phyloP scores from a whole-genome alignment of 306 rosid genomes.

The Fragaria iinumae region DNA sequence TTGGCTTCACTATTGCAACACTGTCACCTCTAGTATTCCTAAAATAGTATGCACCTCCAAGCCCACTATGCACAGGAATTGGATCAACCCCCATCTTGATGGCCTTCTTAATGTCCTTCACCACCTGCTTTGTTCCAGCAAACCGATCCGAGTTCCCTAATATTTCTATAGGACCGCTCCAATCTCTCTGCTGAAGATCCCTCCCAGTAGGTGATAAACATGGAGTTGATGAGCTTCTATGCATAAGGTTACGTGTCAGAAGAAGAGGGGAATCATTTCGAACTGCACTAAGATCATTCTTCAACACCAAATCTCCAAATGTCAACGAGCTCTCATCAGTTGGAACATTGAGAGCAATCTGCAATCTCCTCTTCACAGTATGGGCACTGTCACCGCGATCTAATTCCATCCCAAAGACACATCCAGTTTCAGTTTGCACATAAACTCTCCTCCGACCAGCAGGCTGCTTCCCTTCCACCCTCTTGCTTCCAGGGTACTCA shows the following conservation, averaged over 20 bases:
- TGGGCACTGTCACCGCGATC: slow-evolving; percentile 88
- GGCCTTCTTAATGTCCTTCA: slow-evolving; percentile 65
- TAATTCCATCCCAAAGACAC: slow-evolving; percentile 87
- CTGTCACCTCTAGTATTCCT: slow-evolving; percentile 65
- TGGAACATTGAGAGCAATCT: slow-evolving; percentile 86
- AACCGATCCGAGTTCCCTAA: slow-evolving; percentile 61
- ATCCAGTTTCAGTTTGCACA: slow-evolving; percentile 90
- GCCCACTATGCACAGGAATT: slow-evolving; percentile 76
- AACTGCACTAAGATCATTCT: slow-evolving; percentile 79
- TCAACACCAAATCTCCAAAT: slow-evolving; percentile 85
- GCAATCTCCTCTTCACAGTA: slow-evolving; percentile 93
- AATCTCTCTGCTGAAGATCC: slow-evolving; percentile 81
- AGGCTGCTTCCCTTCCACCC: slow-evolving; percentile 54
- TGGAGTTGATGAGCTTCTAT: slow-evolving; percentile 95
- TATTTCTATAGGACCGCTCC: slow-evolving; percentile 85
- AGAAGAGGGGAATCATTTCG: slow-evolving; percentile 84
- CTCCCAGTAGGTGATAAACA: slow-evolving; percentile 86
- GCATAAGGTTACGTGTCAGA: slow-evolving; percentile 70
- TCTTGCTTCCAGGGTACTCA: slow-evolving; percentile 62
- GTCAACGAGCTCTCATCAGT: slow-evolving; percentile 85
- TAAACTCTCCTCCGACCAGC: slow-evolving; percentile 78
- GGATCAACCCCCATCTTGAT: slow-evolving; percentile 87
- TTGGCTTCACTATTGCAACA: slow-evolving; percentile 93
- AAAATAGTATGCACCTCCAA: slow-evolving; percentile 97
- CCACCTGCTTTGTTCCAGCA: slow-evolving; percentile 44